Percentiles rank a stretch among this genome's conserved stretches.
Conservation (phyloP, 2,329 filamentous ascomycete species). For the Tolypocladium tropicale region DNA sequence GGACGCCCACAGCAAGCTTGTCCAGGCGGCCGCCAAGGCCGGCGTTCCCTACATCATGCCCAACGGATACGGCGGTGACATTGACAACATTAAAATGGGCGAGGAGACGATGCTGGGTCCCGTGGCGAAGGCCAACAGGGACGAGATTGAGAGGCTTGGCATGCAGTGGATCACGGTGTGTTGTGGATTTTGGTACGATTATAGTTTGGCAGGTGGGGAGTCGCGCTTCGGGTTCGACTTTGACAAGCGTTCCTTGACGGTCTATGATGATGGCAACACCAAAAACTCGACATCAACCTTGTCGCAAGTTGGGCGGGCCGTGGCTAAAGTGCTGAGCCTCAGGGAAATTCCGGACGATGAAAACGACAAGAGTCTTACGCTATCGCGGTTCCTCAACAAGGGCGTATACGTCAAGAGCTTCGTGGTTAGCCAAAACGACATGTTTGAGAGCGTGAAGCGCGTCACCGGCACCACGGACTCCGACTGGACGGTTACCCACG, state of each 20-base stretch:
- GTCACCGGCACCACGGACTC: constrained; percentile 43
- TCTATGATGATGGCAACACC: constrained; percentile 44
- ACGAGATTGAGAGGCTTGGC: constrained; percentile 28
- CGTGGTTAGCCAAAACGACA: constrained; percentile 47
- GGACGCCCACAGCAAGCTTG: constrained; percentile 36
- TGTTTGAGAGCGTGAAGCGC: constrained; percentile 48
- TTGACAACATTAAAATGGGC: constrained; percentile 26
- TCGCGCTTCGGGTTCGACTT: constrained; percentile 38
- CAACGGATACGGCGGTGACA: constrained; percentile 37
- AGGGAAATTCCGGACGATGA: constrained; percentile 27
- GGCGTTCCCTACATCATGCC: constrained; percentile 44
- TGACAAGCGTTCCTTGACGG: constrained; percentile 24
- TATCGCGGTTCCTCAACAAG: constrained; percentile 33
- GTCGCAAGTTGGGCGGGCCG: constrained; percentile 41
- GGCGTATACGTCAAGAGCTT: constrained; percentile 44
- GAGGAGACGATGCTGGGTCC: constrained; percentile 15
- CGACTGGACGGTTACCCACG: constrained; percentile 47
- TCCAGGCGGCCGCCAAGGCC: constrained; percentile 44
- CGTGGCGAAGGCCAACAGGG: constrained; percentile 10
- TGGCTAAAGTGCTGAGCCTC: constrained; percentile 38
- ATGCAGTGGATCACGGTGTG: constrained; percentile 37
- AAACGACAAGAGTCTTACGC: constrained; percentile 14
- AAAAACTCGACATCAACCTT: constrained; percentile 34
- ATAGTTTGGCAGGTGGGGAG: constrained; percentile 28
- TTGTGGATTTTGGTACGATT: constrained; percentile 46